Conservation (phyloP, 163 green algal genomes). For the Chlamydomonas reinhardtii region DNA sequence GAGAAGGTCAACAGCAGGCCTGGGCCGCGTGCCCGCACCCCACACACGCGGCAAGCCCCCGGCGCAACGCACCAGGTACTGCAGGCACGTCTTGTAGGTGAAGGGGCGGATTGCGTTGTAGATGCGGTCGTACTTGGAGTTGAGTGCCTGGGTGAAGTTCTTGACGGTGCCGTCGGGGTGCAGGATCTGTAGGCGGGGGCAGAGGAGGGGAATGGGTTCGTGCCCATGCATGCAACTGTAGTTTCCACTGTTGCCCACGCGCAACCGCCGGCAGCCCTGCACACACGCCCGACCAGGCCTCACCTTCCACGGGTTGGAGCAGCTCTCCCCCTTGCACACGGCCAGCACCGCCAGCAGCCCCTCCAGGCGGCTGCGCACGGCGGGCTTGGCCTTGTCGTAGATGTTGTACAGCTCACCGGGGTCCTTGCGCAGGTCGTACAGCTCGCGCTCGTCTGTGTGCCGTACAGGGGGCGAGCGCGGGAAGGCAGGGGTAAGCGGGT, state of each 20-base stretch:
- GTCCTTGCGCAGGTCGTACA: conserved; percentile 45
- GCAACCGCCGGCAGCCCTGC: background rate
- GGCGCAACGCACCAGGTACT: conserved; percentile 8
- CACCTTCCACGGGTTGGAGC: conserved; percentile 47
- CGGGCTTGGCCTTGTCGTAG: background rate
- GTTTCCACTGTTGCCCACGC: too few relatives aligned
- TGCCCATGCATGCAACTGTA: too few relatives aligned
- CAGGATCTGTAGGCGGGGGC: too few relatives aligned
- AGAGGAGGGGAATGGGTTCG: too few relatives aligned
- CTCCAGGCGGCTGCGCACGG: conserved; percentile 20
- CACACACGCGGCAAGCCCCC: too few relatives aligned
- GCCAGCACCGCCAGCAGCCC: conserved; percentile 46
- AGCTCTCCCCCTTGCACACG: conserved; percentile 34
- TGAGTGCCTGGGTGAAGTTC: background rate
- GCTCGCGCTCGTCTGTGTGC: conserved; percentile 20
- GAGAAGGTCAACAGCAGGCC: too few relatives aligned
- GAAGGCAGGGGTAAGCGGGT: background rate
- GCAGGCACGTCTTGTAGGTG: conserved; percentile 9
- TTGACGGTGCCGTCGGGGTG: conserved; percentile 29
- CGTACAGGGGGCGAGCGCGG: too few relatives aligned
- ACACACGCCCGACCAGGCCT: background rate
- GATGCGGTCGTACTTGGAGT: conserved; percentile 33
- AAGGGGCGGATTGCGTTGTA: conserved; percentile 19
- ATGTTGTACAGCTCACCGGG: conserved; percentile 35
- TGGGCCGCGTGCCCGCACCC: too few relatives aligned